These are phyloP conservation scores for Aechmea fasciata DNA, from an alignment of 176 grass and related monocot genomes.

Conservation along the genomic window DNA sequence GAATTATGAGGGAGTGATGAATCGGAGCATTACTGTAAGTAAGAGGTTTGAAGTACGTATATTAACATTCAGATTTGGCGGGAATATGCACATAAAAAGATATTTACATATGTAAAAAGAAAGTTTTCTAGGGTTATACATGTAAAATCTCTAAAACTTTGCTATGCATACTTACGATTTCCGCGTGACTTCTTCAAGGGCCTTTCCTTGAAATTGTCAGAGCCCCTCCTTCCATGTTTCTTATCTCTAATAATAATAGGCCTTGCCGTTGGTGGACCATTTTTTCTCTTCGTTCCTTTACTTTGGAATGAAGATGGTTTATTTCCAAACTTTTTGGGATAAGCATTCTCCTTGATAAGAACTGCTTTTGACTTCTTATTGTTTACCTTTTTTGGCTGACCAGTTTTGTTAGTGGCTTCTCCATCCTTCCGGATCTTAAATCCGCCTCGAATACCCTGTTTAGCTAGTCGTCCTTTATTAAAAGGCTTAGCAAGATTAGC, in stretches of 20 bases:
- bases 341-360: conserved; percentile 18
- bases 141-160: background rate
- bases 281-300: background rate
- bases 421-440: conserved; percentile 23
- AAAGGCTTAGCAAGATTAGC: conserved; percentile 44
- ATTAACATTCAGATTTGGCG: too few relatives aligned
- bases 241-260: conserved; percentile 28
- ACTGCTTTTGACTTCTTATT: conserved; percentile 21
- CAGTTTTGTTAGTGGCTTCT: conserved; percentile 12
- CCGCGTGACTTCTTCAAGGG: conserved; percentile 31
- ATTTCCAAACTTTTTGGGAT: conserved; percentile 17
- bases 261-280: conserved; percentile 15
- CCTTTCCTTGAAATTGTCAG: conserved; percentile 22
- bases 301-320: conserved; percentile 1
- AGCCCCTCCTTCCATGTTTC: conserved; percentile 26
- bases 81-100: too few relatives aligned
- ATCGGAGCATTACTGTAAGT: too few relatives aligned
- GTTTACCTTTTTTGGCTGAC: conserved; percentile 23
- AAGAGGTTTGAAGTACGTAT: too few relatives aligned
- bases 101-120: too few relatives aligned
- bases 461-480: conserved; percentile 16
- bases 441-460: conserved; percentile 28
- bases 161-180: conserved; percentile 22
- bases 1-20: too few relatives aligned
- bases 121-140: background rate